Base-by-base conservation (phyloP, 140 eudicot genomes). In the Erigeron philadelphicus region DNA sequence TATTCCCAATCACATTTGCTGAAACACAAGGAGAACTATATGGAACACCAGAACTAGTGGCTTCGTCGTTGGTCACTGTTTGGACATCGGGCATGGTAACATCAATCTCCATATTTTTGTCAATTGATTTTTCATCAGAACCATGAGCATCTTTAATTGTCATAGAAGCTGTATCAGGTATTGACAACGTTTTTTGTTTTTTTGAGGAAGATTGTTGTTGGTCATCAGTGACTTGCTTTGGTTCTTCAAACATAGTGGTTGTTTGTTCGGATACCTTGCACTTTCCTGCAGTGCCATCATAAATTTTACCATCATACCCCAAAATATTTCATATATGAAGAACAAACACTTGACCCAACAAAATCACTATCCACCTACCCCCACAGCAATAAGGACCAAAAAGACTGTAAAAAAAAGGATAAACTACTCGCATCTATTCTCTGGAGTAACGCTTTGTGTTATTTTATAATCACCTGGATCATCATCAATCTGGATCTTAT, bases 111-210 rank as follows among this genome's bases (percentile, higher is more conserved):
- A 56, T 41, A 31, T 55, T 72, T 57, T 58, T 77, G 64, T 47
- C 73, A 58, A 64, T 61, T 40, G 75, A 59, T 41, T 64, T 66
- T 68, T 64, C 78, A 54, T 72, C 62, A 11, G 66, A 54, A 67
- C 66, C 74, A 50, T 50, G 75, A 63, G 67, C 63, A 59, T 42
- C 77, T 70, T 80, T 76, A 48, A 49, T 58, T 52, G 72, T 58
- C 44, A 61, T 54, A 12, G 78, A 61, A 73, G 70, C 75, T 58
- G 76, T 76, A 57, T 55, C 72, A 23, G 79, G 71, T 65, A 52
- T 59, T 44, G 80, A 60, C 72, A 78, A 55, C 67, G 43, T 72
- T 76, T 86, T 82, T 67, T 77, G 85, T 80, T 83, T 90, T 78
- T 87, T 84, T 59, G 64, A 42, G 52, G 70, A 70, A 61, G 88